Conservation (phyloP, 306 rosid genomes). For the Cercis canadensis region DNA sequence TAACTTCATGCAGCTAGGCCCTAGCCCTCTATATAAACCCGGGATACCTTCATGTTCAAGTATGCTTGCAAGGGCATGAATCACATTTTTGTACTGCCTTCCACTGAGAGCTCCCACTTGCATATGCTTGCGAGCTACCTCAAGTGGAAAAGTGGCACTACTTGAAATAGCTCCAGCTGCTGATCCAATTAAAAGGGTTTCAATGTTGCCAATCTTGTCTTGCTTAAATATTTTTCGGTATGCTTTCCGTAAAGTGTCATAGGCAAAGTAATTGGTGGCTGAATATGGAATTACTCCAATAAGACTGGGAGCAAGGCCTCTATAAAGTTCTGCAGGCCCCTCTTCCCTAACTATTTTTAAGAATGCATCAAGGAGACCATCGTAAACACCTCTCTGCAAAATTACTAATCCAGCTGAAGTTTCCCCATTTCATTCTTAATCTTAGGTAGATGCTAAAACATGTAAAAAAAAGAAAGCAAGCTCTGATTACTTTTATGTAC, state of each 20-base stretch:
- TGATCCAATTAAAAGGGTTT: conserved; percentile 93
- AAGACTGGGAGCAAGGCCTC: conserved; percentile 92
- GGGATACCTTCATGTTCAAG: conserved; percentile 77
- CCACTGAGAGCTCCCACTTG: conserved; percentile 93
- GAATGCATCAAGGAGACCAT: conserved; percentile 84
- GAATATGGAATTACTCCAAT: conserved; percentile 94
- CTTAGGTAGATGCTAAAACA: conserved; percentile 13
- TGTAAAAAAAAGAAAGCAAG: conserved; percentile 2
- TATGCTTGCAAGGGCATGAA: conserved; percentile 87
- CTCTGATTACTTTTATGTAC: not conserved
- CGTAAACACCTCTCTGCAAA: conserved; percentile 82
- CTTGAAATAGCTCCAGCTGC: conserved; percentile 95
- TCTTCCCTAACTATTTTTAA: conserved; percentile 77
- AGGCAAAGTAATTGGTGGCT: conserved; percentile 87
- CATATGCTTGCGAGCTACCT: conserved; percentile 99
- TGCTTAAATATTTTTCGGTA: conserved; percentile 73
- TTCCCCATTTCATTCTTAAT: conserved; percentile 13
- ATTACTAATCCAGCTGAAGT: too few species aligned
- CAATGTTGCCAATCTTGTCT: conserved; percentile 89
- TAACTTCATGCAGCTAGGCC: conserved; percentile 96
- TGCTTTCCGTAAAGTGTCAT: conserved; percentile 79
- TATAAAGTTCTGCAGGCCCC: conserved; percentile 86
- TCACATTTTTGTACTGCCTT: conserved; percentile 75
- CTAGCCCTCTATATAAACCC: conserved; percentile 87
- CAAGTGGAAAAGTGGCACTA: conserved; percentile 89